Conservation (phyloP, 768 basidiomycete species). For the Cystobasidium ongulense region DNA sequence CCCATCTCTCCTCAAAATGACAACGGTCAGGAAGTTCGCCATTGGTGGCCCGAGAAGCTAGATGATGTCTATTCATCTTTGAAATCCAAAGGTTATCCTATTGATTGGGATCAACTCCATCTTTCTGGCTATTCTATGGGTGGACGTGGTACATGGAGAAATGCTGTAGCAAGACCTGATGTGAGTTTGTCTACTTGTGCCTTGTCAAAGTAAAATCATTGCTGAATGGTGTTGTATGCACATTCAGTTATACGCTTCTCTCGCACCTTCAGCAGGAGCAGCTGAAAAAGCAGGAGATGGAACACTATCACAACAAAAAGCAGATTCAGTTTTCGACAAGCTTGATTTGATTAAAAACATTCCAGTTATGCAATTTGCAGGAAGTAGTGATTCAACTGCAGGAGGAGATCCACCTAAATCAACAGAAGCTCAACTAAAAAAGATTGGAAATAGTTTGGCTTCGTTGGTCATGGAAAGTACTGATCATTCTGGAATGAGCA, state of each 20-base stretch:
- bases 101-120: slow-evolving; percentile 22
- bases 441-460: not conserved
- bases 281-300: slow-evolving; percentile 29
- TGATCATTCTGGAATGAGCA: slow-evolving; percentile 28
- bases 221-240: not conserved
- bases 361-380: slow-evolving; percentile 30
- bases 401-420: slow-evolving; percentile 16
- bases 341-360: slow-evolving; percentile 20
- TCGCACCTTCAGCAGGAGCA: slow-evolving; percentile 26
- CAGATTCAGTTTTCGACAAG: not conserved
- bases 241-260: not conserved
- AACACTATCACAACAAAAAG: slow-evolving; percentile 29
- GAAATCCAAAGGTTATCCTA: slow-evolving; percentile 26
- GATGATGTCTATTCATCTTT: slow-evolving; percentile 14
- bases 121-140: slow-evolving; percentile 31
- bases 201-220: not conserved
- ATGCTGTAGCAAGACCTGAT: slow-evolving; percentile 22
- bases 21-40: slow-evolving; percentile 20
- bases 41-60: slow-evolving; percentile 30
- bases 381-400: slow-evolving; percentile 26
- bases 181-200: slow-evolving; percentile 1
- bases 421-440: slow-evolving; percentile 4
- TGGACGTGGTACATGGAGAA: slow-evolving; percentile 24
- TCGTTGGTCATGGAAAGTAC: not conserved
- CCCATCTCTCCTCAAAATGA: slow-evolving; percentile 29